Evolutionary conservation across 176 grass and related monocot genomes (phyloP), one percentile per base, ranked within the genome.

Genomic region (Carex cristatella): DNA sequence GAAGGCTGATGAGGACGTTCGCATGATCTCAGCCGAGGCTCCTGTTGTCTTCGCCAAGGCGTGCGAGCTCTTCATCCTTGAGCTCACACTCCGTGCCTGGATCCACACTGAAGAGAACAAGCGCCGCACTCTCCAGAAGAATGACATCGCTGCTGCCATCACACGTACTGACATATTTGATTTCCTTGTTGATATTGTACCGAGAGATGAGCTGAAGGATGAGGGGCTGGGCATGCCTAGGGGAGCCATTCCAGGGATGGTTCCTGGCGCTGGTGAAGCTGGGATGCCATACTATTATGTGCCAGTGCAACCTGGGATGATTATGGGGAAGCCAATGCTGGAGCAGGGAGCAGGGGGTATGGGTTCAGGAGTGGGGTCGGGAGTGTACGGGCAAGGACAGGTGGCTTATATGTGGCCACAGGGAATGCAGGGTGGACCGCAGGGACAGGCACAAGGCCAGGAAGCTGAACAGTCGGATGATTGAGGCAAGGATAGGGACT

Each of bases 41-140:
- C 88, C 89, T 3, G 90, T 86, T 5, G 66, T 94, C 23, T 92
- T 92, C 7, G 89, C 93, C 12, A 91, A 89, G 83, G 89, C 93
- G 15, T 92, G 91, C 2, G 91, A 92, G 89, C 88, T 92, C 83
- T 92, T 95, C 90, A 91, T 95, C 58, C 83, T 92, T 14, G 93
- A 95, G 73, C 85, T 95, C 16, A 95, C 93, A 0, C 77, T 90
- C 57, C 84, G 90, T 16, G 53, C 90, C 0, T 87, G 90, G 93
- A 87, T 85, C 59, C 86, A 92, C 62, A 87, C 87, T 4, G 87
- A 87, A 40, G 88, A 86, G 79, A 84, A 81, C 73, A 95, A 84
- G 82, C 86, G 90, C 64, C 81, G 87, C 37, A 92, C 88, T 4
- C 59, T 92, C 53, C 93, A 92, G 88, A 84, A 87, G 85, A 90